phyloP scores from a whole-genome alignment of 495 filamentous ascomycete genomes.

The Tuber microsphaerosporum region DNA sequence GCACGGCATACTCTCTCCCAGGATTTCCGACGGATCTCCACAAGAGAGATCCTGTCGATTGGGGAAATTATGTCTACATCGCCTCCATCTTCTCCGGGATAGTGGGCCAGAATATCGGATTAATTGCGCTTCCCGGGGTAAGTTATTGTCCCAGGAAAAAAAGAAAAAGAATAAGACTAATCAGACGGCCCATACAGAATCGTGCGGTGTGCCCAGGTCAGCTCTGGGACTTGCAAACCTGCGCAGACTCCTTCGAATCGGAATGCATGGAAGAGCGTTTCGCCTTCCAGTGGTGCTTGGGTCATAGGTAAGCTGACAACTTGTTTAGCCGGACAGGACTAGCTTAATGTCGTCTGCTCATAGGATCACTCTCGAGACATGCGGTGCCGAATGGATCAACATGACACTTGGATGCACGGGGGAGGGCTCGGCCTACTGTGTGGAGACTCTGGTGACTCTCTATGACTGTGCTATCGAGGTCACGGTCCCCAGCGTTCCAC shows the following conservation, averaged over 20 bases:
- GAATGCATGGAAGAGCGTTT: conserved; percentile 30
- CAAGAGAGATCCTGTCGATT: conserved; percentile 18
- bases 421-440: conserved; percentile 22
- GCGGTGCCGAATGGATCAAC: conserved; percentile 27
- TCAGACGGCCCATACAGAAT: conserved; percentile 12
- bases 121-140: conserved; percentile 24
- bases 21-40: not conserved
- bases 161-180: not conserved
- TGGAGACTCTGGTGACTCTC: conserved; percentile 26
- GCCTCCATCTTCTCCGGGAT: conserved; percentile 20
- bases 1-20: conserved; percentile 11
- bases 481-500: conserved; percentile 9
- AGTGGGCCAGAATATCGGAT: conserved; percentile 20
- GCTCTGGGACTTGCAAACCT: conserved; percentile 20
- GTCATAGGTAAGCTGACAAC: conserved; percentile 12
- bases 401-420: conserved; percentile 33
- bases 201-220: conserved; percentile 17
- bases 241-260: conserved; percentile 14
- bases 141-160: conserved; percentile 4
- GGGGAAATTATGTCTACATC: conserved; percentile 33
- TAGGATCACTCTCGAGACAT: conserved; percentile 21
- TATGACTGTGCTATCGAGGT: conserved; percentile 17
- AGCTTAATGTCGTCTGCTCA: not conserved
- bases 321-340: not conserved
- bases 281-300: conserved; percentile 28